phyloP scores from a whole-genome alignment of 2,329 filamentous ascomycete genomes.

The Amauroascus niger region DNA sequence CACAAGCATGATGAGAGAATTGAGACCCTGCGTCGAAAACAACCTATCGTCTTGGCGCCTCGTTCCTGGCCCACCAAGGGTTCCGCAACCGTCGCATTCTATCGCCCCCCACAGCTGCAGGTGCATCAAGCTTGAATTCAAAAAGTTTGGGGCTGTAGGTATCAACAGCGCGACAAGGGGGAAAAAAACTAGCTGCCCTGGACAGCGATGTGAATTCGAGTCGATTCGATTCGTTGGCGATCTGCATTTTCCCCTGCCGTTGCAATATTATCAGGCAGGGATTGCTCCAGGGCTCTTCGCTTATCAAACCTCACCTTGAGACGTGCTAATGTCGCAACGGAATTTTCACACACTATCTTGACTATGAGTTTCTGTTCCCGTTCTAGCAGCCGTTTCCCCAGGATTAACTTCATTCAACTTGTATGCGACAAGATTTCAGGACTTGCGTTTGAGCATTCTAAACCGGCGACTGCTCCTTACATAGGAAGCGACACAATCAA shows the following conservation, averaged over 20 bases:
- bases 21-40: too few species aligned
- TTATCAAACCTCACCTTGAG: not conserved
- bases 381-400: not conserved
- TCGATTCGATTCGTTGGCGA: constrained; percentile 1
- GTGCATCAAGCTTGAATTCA: not conserved
- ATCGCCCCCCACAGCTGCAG: not conserved
- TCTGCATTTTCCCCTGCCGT: not conserved
- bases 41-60: not conserved
- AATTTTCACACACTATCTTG: not conserved
- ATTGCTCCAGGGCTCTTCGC: not conserved
- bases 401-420: not conserved
- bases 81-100: not conserved
- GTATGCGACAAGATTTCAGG: not conserved
- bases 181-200: not conserved
- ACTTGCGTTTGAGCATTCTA: not conserved
- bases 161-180: not conserved
- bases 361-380: not conserved
- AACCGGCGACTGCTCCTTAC: too few species aligned
- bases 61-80: not conserved
- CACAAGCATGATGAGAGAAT: too few species aligned
- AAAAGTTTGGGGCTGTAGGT: not conserved
- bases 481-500: too few species aligned
- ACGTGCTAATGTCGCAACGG: constrained; percentile 2
- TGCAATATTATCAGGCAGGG: constrained; percentile 6
- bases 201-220: not conserved